Evolutionary conservation across 176 grass and related monocot genomes (phyloP).

Genomic region (Oryza officinalis): DNA sequence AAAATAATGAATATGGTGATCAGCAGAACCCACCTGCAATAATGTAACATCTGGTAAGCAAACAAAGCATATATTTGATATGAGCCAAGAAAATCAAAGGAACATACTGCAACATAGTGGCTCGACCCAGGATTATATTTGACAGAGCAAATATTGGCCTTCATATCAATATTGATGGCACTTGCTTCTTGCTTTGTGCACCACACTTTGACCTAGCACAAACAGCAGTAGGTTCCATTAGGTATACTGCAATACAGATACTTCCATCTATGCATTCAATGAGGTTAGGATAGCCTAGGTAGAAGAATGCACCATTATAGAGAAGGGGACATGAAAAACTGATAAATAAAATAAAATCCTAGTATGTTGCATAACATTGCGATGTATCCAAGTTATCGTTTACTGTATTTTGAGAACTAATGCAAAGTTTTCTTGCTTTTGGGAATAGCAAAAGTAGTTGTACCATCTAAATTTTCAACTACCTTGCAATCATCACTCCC

Average conservation of each 20-base stretch:
- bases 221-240: conserved; percentile 28
- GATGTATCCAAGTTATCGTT: background rate
- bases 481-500: conserved; percentile 99
- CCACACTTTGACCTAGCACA: conserved; percentile 92
- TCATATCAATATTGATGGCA: conserved; percentile 98
- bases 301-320: background rate
- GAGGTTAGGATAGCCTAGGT: background rate
- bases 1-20: conserved; percentile 99
- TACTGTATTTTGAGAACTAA: background rate
- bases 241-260: background rate
- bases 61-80: conserved; percentile 31
- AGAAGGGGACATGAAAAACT: background rate
- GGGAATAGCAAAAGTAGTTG: conserved; percentile 7
- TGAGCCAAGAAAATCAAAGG: conserved; percentile 29
- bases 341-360: background rate
- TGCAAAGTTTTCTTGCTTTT: background rate
- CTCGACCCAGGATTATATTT: conserved; percentile 98
- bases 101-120: conserved; percentile 85
- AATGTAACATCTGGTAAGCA: conserved; percentile 35
- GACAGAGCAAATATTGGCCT: conserved; percentile 99
- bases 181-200: conserved; percentile 97
- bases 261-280: conserved; percentile 5
- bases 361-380: background rate
- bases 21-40: conserved; percentile 90
- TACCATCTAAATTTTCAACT: conserved; percentile 15